Evolutionary conservation across 306 rosid species (phyloP), one percentile per base, ranked within the genome.

Genomic region (Prosopis cineraria): DNA sequence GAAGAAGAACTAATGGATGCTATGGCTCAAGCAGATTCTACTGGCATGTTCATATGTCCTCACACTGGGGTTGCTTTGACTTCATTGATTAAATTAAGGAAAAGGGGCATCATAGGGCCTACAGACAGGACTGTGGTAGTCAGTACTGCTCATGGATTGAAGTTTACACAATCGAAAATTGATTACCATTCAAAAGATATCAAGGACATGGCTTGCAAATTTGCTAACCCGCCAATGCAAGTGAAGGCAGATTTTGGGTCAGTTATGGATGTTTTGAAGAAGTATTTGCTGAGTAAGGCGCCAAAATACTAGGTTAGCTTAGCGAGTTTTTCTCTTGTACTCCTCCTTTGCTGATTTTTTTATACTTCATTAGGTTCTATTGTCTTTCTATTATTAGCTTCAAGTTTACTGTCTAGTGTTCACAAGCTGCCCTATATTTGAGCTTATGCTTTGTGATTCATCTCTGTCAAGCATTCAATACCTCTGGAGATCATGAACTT

Each of bases 1-100:
- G 90, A 88, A 76, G 85, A 86, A 83, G 92, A 86, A 67, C 52
- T 88, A 70, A 88, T 88, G 92, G 89, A 88, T 44, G 89, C 88
- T 30, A 81, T 66, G 85, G 88, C 89, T 34, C 89, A 85, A 36
- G 91, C 89, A 0, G 91, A 88, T 72, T 79, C 85, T 11, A 85
- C 89, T 16, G 92, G 92, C 63, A 88, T 88, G 92, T 88, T 88
- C 45, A 86, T 86, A 11, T 88, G 92, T 41, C 92, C 92, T 14
- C 92, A 88, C 69, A 88, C 89, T 6, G 92, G 92, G 27, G 92
- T 88, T 73, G 92, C 92, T 9, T 67, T 85, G 85, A 3, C 87
- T 0, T 89, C 91, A 6, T 80, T 88, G 78, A 45, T 85, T 34
- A 88, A 88, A 73, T 84, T 86, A 3, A 76, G 89, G 84, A 80